A percentile compares a stretch with the other conserved stretches of the same genome.
These are phyloP conservation scores for Fusarium nygamai DNA, from an alignment of 2,329 filamentous ascomycete species.

Conservation along the genomic window DNA sequence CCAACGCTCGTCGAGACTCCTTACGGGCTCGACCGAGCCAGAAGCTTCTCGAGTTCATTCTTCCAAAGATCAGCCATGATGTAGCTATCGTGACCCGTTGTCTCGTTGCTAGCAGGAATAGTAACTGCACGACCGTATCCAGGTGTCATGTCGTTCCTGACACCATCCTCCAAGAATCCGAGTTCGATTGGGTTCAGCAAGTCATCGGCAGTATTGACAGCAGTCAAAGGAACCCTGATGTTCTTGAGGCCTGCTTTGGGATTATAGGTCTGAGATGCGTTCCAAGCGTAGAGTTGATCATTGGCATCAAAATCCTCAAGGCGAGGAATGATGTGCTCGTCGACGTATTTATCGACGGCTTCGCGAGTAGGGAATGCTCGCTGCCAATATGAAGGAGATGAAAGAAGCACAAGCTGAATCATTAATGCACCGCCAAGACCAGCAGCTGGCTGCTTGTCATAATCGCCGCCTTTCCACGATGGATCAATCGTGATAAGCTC, in stretches of 20 bases:
- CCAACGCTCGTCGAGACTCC: accelerated
- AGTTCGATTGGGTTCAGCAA: slow-evolving; percentile 22
- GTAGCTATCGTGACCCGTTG: slow-evolving; percentile 20
- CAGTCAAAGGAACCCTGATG: slow-evolving; percentile 17
- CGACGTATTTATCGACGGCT: slow-evolving; percentile 5
- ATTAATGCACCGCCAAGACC: slow-evolving; percentile 7
- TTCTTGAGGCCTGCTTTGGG: slow-evolving; percentile 1
- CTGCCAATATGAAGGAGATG: slow-evolving; percentile 17
- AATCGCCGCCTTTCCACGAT: slow-evolving; percentile 8
- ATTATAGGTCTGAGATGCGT: slow-evolving; percentile 4
- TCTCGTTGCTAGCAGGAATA: slow-evolving; percentile 7
- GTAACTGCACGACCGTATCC: background rate
- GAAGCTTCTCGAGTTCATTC: slow-evolving; percentile 1
- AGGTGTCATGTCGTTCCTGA: slow-evolving; percentile 3
- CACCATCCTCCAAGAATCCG: background rate
- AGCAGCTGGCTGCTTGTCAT: background rate
- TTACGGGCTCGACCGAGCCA: background rate
- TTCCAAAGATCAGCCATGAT: slow-evolving; percentile 27
- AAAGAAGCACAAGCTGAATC: slow-evolving; percentile 20
- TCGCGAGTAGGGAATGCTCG: background rate
- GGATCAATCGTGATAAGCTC: slow-evolving; percentile 16
- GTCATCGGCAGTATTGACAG: slow-evolving; percentile 24
- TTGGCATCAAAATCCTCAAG: slow-evolving; percentile 12
- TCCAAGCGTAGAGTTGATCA: slow-evolving; percentile 24
- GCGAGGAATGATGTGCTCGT: background rate